Evolutionary conservation across 306 rosid species (phyloP), one percentile per base, ranked within the genome.

Genomic region (Erythrophleum fordii): DNA sequence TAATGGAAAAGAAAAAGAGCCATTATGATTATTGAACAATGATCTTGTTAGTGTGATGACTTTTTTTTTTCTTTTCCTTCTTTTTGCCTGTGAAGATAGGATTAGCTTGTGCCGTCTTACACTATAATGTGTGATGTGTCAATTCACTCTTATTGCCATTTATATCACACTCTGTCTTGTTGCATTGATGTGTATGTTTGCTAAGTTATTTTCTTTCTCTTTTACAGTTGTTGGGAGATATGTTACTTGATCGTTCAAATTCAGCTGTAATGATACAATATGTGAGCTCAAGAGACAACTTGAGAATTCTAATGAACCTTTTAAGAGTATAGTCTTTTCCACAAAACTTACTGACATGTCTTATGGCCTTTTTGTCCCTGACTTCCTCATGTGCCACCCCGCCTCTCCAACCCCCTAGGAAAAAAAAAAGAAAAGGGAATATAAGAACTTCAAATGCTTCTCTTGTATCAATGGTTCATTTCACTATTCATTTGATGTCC

Each of bases 221-320:
- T 83, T 35, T 84, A 45, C 94, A 94, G 98, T 86, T 94, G 84
- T 89, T 94, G 83, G 98, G 92, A 71, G 98, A 94, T 84, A 92
- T 94, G 67, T 84, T 94, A 56, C 92, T 92, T 68, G 98, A 94
- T 85, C 90, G 97, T 58, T 90, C 97, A 18, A 94, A 94, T 83
- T 90, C 98, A 56, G 90, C 89, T 51, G 85, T 91, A 55, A 94
- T 92, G 98, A 87, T 95, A 39, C 87, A 84, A 77, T 94, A 94
- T 71, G 97, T 92, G 87, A 88, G 97, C 91, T 92, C 98, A 53
- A 90, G 92, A 85, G 97, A 94, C 42, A 91, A 94, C 86, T 80
- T 94, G 86, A 86, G 97, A 91, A 94, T 94, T 85, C 90, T 92
- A 64, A 94, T 94, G 98, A 94, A 92, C 85, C 97, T 94, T 81